Conservation (phyloP, 129 eudicot species). For the Cynara cardunculus region DNA sequence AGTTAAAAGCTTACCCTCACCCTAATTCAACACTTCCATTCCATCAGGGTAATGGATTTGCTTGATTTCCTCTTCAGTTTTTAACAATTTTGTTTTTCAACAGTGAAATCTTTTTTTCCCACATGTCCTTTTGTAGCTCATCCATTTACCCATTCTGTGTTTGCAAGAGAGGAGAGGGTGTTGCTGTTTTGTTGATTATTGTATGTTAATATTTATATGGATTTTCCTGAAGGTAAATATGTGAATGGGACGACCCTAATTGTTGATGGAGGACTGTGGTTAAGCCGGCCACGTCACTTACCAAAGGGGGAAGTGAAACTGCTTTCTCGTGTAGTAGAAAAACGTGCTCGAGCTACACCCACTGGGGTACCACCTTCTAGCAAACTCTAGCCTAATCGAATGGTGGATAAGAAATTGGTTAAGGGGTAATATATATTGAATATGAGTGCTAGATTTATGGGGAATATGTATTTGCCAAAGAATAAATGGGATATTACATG, state of each 20-base stretch:
- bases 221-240: conserved; percentile 63
- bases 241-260: conserved; percentile 62
- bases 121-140: too few species aligned
- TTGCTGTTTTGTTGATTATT: background rate
- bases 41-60: background rate
- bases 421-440: too few species aligned
- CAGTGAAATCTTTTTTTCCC: too few species aligned
- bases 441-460: background rate
- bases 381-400: conserved; percentile 48
- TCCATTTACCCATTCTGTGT: too few species aligned
- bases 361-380: conserved; percentile 91
- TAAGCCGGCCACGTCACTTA: conserved; percentile 75
- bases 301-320: conserved; percentile 76
- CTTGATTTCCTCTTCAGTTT: background rate
- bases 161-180: too few species aligned
- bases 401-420: background rate
- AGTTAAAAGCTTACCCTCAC: background rate
- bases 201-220: background rate
- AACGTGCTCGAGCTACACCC: conserved; percentile 57
- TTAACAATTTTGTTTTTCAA: background rate
- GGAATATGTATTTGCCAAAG: background rate
- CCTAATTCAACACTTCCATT: background rate
- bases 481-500: background rate
- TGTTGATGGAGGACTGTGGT: conserved; percentile 92
- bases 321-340: conserved; percentile 81